Evolutionary conservation across 768 basidiomycete genomes (phyloP).

Genomic region (Lactifluus rugatus): DNA sequence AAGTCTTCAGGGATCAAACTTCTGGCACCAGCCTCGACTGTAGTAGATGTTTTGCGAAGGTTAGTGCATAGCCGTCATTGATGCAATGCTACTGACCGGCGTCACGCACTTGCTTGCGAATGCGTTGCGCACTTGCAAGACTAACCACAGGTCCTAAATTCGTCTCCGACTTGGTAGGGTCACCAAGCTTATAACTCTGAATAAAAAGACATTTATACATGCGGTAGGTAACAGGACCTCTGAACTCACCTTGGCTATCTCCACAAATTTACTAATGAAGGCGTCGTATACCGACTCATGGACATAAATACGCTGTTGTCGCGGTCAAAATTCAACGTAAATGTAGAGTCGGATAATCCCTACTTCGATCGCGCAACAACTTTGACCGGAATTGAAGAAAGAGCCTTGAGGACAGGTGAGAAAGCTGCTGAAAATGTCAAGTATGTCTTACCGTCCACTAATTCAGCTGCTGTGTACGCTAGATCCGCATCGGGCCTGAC

Average conservation of each 20-base stretch:
- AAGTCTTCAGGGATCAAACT: constrained; percentile 57
- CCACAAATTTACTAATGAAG: constrained; percentile 68
- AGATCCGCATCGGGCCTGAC: constrained; percentile 82
- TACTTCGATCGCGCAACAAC: constrained; percentile 90
- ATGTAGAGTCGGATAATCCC: neutral
- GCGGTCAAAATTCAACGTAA: neutral
- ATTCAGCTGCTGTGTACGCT: constrained; percentile 69
- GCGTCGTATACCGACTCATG: constrained; percentile 72
- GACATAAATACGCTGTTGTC: constrained; percentile 77
- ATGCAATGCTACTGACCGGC: constrained; percentile 47
- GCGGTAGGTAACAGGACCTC: neutral
- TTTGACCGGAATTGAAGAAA: constrained; percentile 97
- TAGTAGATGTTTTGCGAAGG: neutral
- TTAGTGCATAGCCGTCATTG: neutral
- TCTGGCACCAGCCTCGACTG: constrained; percentile 73
- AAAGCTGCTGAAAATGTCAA: neutral
- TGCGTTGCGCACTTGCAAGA: constrained; percentile 71
- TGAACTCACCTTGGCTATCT: constrained; percentile 53
- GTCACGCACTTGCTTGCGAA: constrained; percentile 78
- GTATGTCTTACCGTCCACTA: constrained; percentile 69
- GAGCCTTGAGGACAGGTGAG: constrained; percentile 43
- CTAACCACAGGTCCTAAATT: constrained; percentile 93
- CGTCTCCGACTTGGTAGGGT: constrained; percentile 64
- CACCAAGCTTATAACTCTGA: constrained; percentile 76
- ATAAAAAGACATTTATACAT: neutral